Base-by-base conservation (phyloP, 2,329 filamentous ascomycete genomes). In the Atkinsonella texensis region DNA sequence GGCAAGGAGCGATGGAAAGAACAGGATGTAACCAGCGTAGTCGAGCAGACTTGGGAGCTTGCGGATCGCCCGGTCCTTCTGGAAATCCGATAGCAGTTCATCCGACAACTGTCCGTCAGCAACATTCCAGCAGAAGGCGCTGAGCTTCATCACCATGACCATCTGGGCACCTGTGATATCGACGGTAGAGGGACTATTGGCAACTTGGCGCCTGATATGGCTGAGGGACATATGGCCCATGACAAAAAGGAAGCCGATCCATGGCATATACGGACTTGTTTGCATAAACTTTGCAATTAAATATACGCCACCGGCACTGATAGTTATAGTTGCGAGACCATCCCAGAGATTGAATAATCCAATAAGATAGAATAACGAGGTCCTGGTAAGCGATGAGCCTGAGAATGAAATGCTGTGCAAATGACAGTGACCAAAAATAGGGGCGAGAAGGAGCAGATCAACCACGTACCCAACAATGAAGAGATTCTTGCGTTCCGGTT, bases 131-230 rank as follows among this genome's bases (percentile, higher is more conserved):
- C 89, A 95, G 64, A 98, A 98, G 5, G 91, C 87, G 20, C 84
- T 89, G 38, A 98, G 80, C 69, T 98, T 98, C 89, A 98, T 98
- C 56, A 97, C 84, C 59, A 97, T 71, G 35, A 98, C 93, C 93
- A 98, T 98, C 68, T 98, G 93, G 1, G 91, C 89, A 41, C 86
- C 90, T 0, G 91, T 96, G 59, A 98, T 90, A 65, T 98, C 93
- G 53, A 95, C 75, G 1, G 72, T 69, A 40, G 79, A 75, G 0
- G 87, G 80, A 55, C 81, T 76, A 59, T 85, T 75, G 40, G 77
- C 71, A 40, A 83, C 79, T 67, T 95, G 89, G 40, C 94, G 86
- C 53, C 80, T 73, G 55, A 98, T 84, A 67, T 98, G 93, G 65
- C 82, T 95, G 61, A 91, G 67, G 45, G 90, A 91, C 85, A 97